Evolutionary conservation across 2,329 filamentous ascomycete genomes (phyloP), one percentile per base, ranked within the genome.

Genomic region (Davidsoniella australis): DNA sequence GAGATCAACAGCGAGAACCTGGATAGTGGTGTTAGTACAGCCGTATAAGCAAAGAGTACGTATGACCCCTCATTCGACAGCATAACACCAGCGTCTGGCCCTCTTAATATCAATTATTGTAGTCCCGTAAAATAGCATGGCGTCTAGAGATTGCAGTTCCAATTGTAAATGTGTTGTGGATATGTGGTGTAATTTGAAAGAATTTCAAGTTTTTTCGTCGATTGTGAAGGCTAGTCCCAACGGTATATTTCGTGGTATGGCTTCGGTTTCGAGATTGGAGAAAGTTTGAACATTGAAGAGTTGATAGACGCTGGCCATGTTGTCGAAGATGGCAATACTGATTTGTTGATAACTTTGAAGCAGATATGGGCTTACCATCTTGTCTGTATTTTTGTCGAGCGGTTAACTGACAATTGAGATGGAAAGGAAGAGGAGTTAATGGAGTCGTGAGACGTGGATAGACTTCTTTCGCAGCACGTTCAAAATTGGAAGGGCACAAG

Each of bases 1-100:
- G 66, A 98, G 88, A 80, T 98, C 91, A 78, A 96, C 85, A 72
- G 91, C 91, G 83, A 98, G 87, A 94, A 96, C 89, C 91, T 96
- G 67, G 23, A 29, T 14, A 41, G 37, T 41, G 59, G 55, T 43
- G 67, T 78, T 66, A 78, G 73, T 68, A 66, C 62, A 49, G 48
- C 50, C 53, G 55, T 56, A 53, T 56, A 53, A 57, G 48, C 52
- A 49, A 53, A 16, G 43, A 50, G 20, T 26, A 42, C 20, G 20
- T 23, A 41, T 49, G 49, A 37, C 54, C 46, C 50, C 52, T 48
- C 50, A 51, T 50, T 46, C 52, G 50, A 54, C 55, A 56, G 47
- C 54, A 53, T 47, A 53, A 51, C 47, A 41, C 56, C 50, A 45
- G 52, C 33, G 49, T 41, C 41, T 29, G 53, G 42, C 47, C 52